phyloP scores from a whole-genome alignment of 2,329 filamentous ascomycete genomes.

The Hypoxylon sp. region DNA sequence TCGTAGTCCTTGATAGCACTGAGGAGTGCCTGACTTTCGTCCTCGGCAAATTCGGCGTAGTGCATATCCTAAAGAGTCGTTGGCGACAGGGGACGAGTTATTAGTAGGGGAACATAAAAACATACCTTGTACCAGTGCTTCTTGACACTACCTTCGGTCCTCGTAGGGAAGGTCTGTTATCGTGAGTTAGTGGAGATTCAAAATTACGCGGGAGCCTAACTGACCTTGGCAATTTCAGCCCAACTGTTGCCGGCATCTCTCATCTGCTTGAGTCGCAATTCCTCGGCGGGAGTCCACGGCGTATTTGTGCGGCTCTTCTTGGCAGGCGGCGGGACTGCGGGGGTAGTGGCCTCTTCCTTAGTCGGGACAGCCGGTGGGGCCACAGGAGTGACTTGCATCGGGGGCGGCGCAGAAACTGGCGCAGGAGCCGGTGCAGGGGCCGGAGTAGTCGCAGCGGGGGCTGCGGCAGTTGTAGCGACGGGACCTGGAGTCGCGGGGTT shows the following conservation, averaged over 20 bases:
- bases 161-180: constrained; percentile 84
- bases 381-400: constrained; percentile 53
- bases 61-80: constrained; percentile 86
- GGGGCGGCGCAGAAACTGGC: constrained; percentile 57
- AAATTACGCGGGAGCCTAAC: constrained; percentile 41
- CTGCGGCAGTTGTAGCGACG: constrained; percentile 54
- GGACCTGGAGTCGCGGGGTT: constrained; percentile 52
- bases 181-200: constrained; percentile 40
- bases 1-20: constrained; percentile 99
- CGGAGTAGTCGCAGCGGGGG: constrained; percentile 55
- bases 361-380: constrained; percentile 49
- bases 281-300: constrained; percentile 96
- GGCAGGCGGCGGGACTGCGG: constrained; percentile 67
- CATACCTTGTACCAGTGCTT: constrained; percentile 99
- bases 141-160: constrained; percentile 98
- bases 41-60: constrained; percentile 97
- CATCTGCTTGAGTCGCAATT: constrained; percentile 93
- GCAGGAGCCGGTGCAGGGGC: constrained; percentile 55
- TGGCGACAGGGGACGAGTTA: constrained; percentile 32
- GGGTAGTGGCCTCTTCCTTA: constrained; percentile 56
- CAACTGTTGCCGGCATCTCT: constrained; percentile 93
- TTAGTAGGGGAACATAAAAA: constrained; percentile 5
- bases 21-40: constrained; percentile 87
- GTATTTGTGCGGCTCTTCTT: constrained; percentile 99
- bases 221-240: constrained; percentile 97